phyloP scores from a whole-genome alignment of 768 basidiomycete species.

The Boletus barrowsii region DNA sequence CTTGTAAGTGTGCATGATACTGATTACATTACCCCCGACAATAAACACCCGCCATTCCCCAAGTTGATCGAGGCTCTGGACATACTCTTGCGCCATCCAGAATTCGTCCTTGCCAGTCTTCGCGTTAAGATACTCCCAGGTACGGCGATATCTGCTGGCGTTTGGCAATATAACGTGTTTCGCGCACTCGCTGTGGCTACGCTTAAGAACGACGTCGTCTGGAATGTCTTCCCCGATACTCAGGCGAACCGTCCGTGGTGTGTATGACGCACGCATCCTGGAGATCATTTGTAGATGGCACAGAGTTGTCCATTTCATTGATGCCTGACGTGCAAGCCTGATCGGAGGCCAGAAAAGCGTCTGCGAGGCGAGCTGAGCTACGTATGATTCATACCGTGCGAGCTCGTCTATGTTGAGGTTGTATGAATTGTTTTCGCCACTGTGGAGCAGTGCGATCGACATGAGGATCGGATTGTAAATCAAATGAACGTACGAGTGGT shows the following conservation, averaged over 20 bases:
- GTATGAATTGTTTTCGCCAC: neutral
- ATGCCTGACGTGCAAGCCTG: too few relatives aligned
- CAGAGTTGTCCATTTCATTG: too few relatives aligned
- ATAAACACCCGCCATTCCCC: neutral
- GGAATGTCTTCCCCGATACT: neutral
- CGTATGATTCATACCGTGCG: too few relatives aligned
- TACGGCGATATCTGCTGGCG: neutral
- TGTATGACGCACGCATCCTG: too few relatives aligned
- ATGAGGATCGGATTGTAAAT: too few relatives aligned
- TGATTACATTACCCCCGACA: neutral
- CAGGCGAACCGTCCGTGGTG: too few relatives aligned
- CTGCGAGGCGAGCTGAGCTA: too few relatives aligned
- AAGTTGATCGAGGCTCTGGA: neutral
- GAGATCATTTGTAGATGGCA: too few relatives aligned
- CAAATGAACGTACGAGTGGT: too few relatives aligned
- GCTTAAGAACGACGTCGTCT: neutral
- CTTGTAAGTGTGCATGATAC: neutral
- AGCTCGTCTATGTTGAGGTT: neutral
- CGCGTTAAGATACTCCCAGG: neutral
- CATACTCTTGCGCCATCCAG: neutral
- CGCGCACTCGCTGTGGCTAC: neutral
- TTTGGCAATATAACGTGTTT: neutral
- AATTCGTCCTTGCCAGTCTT: neutral
- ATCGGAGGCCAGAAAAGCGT: too few relatives aligned
- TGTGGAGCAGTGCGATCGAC: too few relatives aligned